These are phyloP conservation scores for Kalmusia sp. DNA, from an alignment of 2,329 filamentous ascomycete genomes.

Conservation along the genomic window DNA sequence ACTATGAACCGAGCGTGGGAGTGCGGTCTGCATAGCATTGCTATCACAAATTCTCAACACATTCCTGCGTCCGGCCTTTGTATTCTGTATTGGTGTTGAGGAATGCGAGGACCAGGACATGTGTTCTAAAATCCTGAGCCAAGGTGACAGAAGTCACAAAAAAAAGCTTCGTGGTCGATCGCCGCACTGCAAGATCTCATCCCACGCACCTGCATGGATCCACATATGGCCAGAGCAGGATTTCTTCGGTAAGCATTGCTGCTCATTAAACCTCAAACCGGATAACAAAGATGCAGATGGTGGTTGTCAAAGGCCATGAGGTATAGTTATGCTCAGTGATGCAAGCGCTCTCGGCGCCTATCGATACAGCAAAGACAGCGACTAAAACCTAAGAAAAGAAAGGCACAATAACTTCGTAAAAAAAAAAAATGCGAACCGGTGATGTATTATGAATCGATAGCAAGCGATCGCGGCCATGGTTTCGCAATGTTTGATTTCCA, in stretches of 20 bases:
- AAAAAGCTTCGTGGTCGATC: background rate
- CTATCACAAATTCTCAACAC: background rate
- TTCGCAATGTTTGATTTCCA: slow-evolving; percentile 12
- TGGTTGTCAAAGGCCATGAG: background rate
- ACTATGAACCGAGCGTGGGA: background rate
- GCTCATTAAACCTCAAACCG: slow-evolving; percentile 30
- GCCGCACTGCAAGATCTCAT: background rate
- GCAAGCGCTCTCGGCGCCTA: background rate
- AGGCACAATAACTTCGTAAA: background rate
- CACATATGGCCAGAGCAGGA: background rate
- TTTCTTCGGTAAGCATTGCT: slow-evolving; percentile 18
- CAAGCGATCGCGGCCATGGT: background rate
- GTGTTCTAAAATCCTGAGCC: background rate
- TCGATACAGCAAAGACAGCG: too few relatives aligned
- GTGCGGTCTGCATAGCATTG: too few relatives aligned
- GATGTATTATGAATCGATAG: background rate
- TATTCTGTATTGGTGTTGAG: too few relatives aligned
- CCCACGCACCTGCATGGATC: background rate
- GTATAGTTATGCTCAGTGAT: slow-evolving; percentile 3
- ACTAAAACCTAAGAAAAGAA: too few relatives aligned
- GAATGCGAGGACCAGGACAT: background rate
- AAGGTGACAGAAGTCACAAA: too few relatives aligned
- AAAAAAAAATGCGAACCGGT: too few relatives aligned
- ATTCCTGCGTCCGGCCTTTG: too few relatives aligned
- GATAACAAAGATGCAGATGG: slow-evolving; percentile 14